Evolutionary conservation across 2,329 filamentous ascomycete species (phyloP), one percentile per base, ranked within the genome.

Genomic region (Laburnicola sp.): DNA sequence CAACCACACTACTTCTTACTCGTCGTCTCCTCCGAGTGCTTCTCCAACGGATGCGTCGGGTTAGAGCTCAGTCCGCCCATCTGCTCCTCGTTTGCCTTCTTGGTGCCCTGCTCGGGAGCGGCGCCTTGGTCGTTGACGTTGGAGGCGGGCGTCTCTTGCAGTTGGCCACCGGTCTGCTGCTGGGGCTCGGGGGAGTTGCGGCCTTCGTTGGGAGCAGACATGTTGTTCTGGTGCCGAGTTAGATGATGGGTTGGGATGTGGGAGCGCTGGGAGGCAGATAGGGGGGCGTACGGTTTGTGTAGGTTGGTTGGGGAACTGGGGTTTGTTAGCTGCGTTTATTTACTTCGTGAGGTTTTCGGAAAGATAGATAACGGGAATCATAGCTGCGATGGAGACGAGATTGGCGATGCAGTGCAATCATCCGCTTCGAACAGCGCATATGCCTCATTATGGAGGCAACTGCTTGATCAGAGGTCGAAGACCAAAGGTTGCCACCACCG

Each of bases 101-200:
- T 81, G 41, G 74, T 72, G 54, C 79, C 70, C n/a, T 68, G 47
- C 30, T 62, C 48, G 30, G 72, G 67, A 10, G 59, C 71, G 36
- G 62, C 76, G 56, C 73, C 73, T 38, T 84, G 76, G 57, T 85
- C 76, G 62, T 81, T 77, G 41, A 82, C 81, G 61, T 85, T 79
- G 50, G 84, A 83, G 0, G 78, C 82, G 2, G 84, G 79, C 9
- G 81, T 68, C 6, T 82, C 82, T 57, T 82, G 76, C 51, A 83
- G 74, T 76, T 94, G 89, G 48, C 78, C 74, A 53, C 82, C 86
- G 32, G 79, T 76, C 75, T 90, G 88, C 60, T 72, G 69, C 76
- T 89, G 85, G 26, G 89, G 88, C 45, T 85, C 77, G 56, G 91
- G 91, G 28, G 91, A 96, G 75, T 96, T 82, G 68, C 86, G 86